Evolutionary conservation across 768 basidiomycete genomes (phyloP), one percentile per base, ranked within the genome.

Genomic region (Rhizopogon sp.): DNA sequence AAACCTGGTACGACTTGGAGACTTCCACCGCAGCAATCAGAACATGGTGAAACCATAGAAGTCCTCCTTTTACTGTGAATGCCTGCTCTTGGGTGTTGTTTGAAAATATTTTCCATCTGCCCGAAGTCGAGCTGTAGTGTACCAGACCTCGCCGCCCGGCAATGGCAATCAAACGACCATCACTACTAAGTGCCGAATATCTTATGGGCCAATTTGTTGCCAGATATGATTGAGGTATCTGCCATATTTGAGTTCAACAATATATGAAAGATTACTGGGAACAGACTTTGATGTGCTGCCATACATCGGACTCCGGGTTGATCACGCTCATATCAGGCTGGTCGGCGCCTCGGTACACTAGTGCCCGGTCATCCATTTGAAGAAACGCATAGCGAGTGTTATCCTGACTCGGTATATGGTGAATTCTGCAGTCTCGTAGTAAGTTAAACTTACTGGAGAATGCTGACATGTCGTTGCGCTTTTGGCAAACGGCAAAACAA

Each of bases 271-370:
- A 11, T 43, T 7, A n/a, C 43, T 11, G 50, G 20, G 14, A 17
- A 62, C 60, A 50, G 59, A 82, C 93, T 81, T 95, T 96, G 69
- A 98, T 88, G 71, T 90, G 89, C 62, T 98, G 93, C 95, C 96
- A 98, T 16, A 98, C 95, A 64, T 98, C 95, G 3, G 92, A 92
- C 67, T 96, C 94, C 14, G 95, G 94, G 65, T 98, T 98, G 64
- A 98, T 97, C 55, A 99, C 87, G 65, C 93, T 96, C 87, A 97
- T 88, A 66, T 98, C 95, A 5, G 96, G 95, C 67, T 98, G 95
- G 68, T 98, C 96, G 29, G 95, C 93, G 13, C 96, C 95, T 53
- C 96, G 82, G 69, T 98, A 99, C 14, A 98, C 85, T 1, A 97
- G 78, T 2, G 90, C 89, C 41, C 93, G 84, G 62, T 98, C 96